phyloP scores from a whole-genome alignment of 2,329 filamentous ascomycete genomes.

The Diatrype stigma region DNA sequence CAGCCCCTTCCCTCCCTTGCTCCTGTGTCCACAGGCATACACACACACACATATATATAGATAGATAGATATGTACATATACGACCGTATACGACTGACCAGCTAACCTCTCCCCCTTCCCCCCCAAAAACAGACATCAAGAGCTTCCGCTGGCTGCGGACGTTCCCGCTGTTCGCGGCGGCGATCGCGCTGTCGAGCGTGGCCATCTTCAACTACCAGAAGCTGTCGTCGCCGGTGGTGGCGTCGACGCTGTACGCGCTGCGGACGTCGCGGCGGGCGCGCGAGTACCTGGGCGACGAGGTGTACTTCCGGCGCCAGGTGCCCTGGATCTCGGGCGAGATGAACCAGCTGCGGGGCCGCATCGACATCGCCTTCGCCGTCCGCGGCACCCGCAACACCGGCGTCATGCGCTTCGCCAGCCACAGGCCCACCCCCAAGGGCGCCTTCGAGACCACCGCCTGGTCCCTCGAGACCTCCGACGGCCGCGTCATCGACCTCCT shows the following conservation, averaged over 20 bases:
- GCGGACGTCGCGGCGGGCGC: conserved; percentile 71
- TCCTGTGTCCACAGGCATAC: neutral
- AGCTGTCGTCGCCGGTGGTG: conserved; percentile 82
- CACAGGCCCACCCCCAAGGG: conserved; percentile 56
- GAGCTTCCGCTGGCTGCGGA: conserved; percentile 62
- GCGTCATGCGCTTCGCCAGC: conserved; percentile 77
- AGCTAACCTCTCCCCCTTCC: neutral
- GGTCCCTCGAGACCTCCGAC: conserved; percentile 71
- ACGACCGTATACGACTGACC: neutral
- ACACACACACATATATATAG: neutral
- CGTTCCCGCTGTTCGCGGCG: conserved; percentile 74
- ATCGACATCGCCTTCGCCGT: conserved; percentile 88
- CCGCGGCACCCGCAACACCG: conserved; percentile 68
- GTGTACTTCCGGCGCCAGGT: conserved; percentile 76
- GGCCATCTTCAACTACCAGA: conserved; percentile 99
- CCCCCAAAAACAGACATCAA: conserved; percentile 33
- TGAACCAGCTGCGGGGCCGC: conserved; percentile 88
- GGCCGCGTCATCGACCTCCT: conserved; percentile 66
- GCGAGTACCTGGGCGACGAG: conserved; percentile 78
- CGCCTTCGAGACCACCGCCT: conserved; percentile 83
- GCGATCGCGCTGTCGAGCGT: conserved; percentile 68
- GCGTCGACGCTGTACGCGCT: conserved; percentile 86
- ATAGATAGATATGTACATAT: neutral
- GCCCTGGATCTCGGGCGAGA: conserved; percentile 79
- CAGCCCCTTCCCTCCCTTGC: neutral